Percentiles rank a stretch among this genome's conserved stretches.
phyloP scores from a whole-genome alignment of 345 rosid species.

The Pelargonium nanum region DNA sequence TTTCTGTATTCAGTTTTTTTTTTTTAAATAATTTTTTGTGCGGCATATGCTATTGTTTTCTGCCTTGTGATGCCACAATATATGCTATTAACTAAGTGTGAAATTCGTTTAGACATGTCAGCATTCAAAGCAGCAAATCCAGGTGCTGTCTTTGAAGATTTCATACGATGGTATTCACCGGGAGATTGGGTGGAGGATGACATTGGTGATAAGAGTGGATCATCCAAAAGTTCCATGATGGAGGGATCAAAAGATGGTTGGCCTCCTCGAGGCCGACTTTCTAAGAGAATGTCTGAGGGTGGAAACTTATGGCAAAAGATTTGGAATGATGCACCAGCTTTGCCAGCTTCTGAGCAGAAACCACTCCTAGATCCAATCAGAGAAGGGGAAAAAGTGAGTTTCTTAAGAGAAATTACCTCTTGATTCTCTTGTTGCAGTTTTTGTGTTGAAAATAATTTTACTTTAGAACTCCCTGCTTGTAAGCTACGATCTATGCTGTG shows the following conservation, averaged over 20 bases:
- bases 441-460: no score
- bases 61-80: neutral
- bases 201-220: slow-evolving; percentile 23
- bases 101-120: slow-evolving; percentile 65
- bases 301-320: slow-evolving; percentile 85
- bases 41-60: no score
- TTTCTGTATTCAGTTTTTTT: no score
- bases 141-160: slow-evolving; percentile 86
- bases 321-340: slow-evolving; percentile 78
- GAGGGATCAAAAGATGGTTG: slow-evolving; percentile 38
- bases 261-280: slow-evolving; percentile 92
- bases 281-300: slow-evolving; percentile 79
- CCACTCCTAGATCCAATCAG: slow-evolving; percentile 76
- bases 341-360: slow-evolving; percentile 75
- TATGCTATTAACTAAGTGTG: slow-evolving; percentile 4
- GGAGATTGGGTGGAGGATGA: slow-evolving; percentile 76
- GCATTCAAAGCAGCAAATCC: slow-evolving; percentile 99
- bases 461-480: no score
- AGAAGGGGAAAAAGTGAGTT: slow-evolving; percentile 85
- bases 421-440: neutral
- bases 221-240: slow-evolving; percentile 24
- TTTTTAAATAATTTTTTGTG: no score
- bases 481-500: no score
- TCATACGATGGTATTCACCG: slow-evolving; percentile 98
- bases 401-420: neutral